phyloP scores from a whole-genome alignment of 306 rosid genomes.

The Malus sieversii region DNA sequence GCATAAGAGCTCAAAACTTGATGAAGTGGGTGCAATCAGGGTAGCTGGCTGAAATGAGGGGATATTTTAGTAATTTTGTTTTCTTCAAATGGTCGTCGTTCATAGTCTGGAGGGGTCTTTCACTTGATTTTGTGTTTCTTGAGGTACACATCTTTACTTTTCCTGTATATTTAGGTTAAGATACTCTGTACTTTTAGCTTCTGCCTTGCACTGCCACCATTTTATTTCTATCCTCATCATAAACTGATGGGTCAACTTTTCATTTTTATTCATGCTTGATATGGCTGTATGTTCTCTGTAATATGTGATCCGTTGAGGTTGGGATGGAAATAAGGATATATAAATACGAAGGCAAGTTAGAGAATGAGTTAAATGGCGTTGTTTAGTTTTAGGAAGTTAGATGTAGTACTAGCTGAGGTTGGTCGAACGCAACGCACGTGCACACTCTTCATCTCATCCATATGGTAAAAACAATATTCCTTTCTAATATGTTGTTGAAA shows the following conservation, averaged over 20 bases:
- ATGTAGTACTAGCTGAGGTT: not conserved
- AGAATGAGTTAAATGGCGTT: not conserved
- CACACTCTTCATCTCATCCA: not conserved
- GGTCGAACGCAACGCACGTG: not conserved
- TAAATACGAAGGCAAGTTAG: not conserved
- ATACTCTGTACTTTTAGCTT: not conserved
- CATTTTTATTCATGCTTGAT: not conserved
- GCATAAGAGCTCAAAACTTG: slow-evolving; percentile 88
- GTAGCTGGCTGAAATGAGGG: slow-evolving; percentile 69
- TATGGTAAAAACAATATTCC: not conserved
- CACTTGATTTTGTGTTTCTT: slow-evolving; percentile 46
- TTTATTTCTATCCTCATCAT: not conserved
- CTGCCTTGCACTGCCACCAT: not conserved
- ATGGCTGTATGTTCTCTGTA: not conserved
- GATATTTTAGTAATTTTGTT: slow-evolving; percentile 41
- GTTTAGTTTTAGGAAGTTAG: not conserved
- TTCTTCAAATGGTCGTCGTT: slow-evolving; percentile 55
- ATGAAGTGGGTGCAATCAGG: slow-evolving; percentile 77
- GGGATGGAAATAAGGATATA: not conserved
- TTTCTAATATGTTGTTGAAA: not conserved
- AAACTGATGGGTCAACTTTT: not conserved
- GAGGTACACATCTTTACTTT: slow-evolving; percentile 52
- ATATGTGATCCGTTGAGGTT: not conserved
- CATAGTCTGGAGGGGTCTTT: slow-evolving; percentile 56
- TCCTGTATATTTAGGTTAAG: not conserved